Percentiles rank a stretch among this genome's conserved stretches.
Conservation (phyloP, 2,329 filamentous ascomycete species). For the Geoglossum cookeanum region DNA sequence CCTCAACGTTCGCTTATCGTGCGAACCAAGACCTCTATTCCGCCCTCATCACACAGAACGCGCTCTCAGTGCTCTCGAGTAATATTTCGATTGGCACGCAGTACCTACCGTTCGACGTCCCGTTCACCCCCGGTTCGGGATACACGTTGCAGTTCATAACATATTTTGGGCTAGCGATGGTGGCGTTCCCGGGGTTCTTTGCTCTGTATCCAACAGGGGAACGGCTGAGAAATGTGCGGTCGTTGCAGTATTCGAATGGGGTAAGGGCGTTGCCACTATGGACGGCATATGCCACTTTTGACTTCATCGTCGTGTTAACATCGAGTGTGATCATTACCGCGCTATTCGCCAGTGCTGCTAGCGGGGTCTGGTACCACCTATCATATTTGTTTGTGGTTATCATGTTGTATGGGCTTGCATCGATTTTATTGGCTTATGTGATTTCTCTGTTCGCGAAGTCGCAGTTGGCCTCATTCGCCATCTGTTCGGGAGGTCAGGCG, state of each 20-base stretch:
- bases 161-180: slow-evolving; percentile 64
- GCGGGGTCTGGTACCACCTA: slow-evolving; percentile 53
- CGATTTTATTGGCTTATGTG: slow-evolving; percentile 59
- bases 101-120: slow-evolving; percentile 57
- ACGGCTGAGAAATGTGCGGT: slow-evolving; percentile 57
- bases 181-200: slow-evolving; percentile 70
- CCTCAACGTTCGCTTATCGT: slow-evolving; percentile 51
- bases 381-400: slow-evolving; percentile 70
- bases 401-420: slow-evolving; percentile 60
- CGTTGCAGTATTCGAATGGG: slow-evolving; percentile 80
- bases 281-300: slow-evolving; percentile 60
- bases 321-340: slow-evolving; percentile 46
- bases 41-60: slow-evolving; percentile 35
- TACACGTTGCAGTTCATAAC: slow-evolving; percentile 60
- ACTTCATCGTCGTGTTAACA: slow-evolving; percentile 53
- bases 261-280: slow-evolving; percentile 67
- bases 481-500: slow-evolving; percentile 59
- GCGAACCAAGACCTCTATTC: slow-evolving; percentile 42
- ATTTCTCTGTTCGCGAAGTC: slow-evolving; percentile 63
- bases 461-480: slow-evolving; percentile 69
- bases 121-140: slow-evolving; percentile 48
- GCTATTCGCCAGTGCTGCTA: slow-evolving; percentile 45
- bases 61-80: slow-evolving; percentile 44
- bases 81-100: slow-evolving; percentile 50
- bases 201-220: slow-evolving; percentile 78